Evolutionary conservation across 129 eudicot species (phyloP).

Genomic region (Sambucus nigra): DNA sequence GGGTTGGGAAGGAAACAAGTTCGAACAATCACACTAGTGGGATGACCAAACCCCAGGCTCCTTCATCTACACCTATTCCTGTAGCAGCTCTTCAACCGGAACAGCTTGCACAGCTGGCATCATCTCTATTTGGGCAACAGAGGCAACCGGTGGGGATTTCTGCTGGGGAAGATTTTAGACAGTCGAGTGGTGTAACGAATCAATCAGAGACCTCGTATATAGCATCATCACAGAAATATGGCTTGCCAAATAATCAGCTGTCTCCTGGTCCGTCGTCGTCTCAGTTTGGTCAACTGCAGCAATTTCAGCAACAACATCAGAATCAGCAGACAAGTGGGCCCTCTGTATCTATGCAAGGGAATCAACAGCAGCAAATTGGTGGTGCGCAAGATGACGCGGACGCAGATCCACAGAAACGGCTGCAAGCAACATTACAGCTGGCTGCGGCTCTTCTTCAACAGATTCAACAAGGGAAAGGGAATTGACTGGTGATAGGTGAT

Average conservation of each 20-base stretch:
- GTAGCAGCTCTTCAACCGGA: slow-evolving; percentile 41
- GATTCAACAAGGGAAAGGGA: slow-evolving; percentile 76
- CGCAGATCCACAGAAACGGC: slow-evolving; percentile 74
- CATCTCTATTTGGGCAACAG: slow-evolving; percentile 59
- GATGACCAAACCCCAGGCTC: slow-evolving; percentile 16
- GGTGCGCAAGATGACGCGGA: slow-evolving; percentile 47
- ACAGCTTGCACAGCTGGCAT: slow-evolving; percentile 58
- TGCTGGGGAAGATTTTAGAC: slow-evolving; percentile 37
- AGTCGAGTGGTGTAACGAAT: slow-evolving; percentile 16
- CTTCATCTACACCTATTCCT: slow-evolving; percentile 31
- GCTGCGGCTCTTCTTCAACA: slow-evolving; percentile 96
- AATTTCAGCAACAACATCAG: slow-evolving; percentile 33
- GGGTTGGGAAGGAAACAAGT: slow-evolving; percentile 20
- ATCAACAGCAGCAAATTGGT: slow-evolving; percentile 18
- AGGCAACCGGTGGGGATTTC: slow-evolving; percentile 41
- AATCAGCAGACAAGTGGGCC: slow-evolving; percentile 7
- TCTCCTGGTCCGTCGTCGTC: slow-evolving; percentile 30
- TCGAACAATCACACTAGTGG: slow-evolving; percentile 25
- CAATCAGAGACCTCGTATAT: slow-evolving; percentile 27
- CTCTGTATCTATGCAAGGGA: slow-evolving; percentile 21
- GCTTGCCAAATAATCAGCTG: slow-evolving; percentile 26
- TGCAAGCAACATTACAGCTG: slow-evolving; percentile 80
- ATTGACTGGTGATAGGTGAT: slow-evolving; percentile 7
- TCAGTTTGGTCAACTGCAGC: slow-evolving; percentile 44
- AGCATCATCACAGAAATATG: slow-evolving; percentile 29